phyloP scores from a whole-genome alignment of 192 early-diverging fungal species.

The Backusella sp. region DNA sequence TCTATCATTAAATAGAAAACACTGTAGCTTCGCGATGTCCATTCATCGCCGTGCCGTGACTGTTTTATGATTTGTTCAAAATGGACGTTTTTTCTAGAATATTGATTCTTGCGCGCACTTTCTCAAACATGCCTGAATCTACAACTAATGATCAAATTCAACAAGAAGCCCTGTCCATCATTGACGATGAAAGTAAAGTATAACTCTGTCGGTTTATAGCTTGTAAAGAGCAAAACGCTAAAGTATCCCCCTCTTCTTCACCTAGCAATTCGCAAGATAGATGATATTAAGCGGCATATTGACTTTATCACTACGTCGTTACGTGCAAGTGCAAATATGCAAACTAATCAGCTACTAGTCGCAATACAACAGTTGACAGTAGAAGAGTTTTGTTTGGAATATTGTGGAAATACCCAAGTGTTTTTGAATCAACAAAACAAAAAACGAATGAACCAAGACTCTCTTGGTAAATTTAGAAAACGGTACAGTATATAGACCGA shows the following conservation, averaged over 20 bases:
- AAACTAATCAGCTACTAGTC: slow-evolving; percentile 9
- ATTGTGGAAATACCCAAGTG: neutral
- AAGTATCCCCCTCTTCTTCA: neutral
- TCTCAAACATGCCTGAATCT: neutral
- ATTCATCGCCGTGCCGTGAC: no score
- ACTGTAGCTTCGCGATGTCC: no score
- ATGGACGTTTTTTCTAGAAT: no score
- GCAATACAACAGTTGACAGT: slow-evolving; percentile 3
- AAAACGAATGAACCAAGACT: neutral
- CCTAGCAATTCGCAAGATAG: slow-evolving; percentile 9
- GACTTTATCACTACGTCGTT: slow-evolving; percentile 14
- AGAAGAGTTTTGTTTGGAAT: slow-evolving; percentile 7
- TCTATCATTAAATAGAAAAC: no score
- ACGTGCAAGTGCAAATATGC: slow-evolving; percentile 16
- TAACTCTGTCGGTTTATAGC: no score
- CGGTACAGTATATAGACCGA: neutral
- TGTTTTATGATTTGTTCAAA: no score
- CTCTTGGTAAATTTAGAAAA: neutral
- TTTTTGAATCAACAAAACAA: slow-evolving; percentile 7
- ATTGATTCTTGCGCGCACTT: neutral
- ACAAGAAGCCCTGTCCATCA: neutral
- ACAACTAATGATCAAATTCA: neutral
- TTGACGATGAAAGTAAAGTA: slow-evolving; percentile 9
- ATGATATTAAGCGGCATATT: slow-evolving; percentile 7
- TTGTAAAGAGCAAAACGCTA: neutral